phyloP scores from a whole-genome alignment of 2,329 filamentous ascomycete species.

The Trichoderma guizhouense region DNA sequence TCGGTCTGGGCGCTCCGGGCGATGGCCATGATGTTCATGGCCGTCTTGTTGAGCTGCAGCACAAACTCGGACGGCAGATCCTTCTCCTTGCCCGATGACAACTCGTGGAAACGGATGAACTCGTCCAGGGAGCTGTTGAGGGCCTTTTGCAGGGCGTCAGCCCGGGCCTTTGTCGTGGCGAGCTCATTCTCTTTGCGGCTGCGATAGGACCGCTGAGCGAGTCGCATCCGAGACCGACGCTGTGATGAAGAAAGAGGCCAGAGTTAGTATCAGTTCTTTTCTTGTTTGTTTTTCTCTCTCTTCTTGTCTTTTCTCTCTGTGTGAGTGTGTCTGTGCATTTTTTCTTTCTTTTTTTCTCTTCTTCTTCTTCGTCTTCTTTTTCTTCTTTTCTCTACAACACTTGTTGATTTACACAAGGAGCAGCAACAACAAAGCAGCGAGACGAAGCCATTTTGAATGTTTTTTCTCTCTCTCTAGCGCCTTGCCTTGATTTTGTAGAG shows the following conservation, averaged over 20 bases:
- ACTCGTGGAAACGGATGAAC: conserved; percentile 9
- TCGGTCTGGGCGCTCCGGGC: neutral
- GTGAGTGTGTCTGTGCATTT: neutral
- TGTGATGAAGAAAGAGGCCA: neutral
- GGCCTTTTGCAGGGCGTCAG: neutral
- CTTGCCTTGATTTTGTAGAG: neutral
- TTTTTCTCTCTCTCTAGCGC: neutral
- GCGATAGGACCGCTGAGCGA: conserved; percentile 17
- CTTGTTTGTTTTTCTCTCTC: neutral
- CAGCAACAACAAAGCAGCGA: neutral
- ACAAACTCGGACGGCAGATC: conserved; percentile 6
- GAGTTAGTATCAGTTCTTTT: neutral
- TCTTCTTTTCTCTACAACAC: neutral
- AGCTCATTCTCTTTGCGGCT: conserved; percentile 15
- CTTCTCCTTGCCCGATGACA: neutral
- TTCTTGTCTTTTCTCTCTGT: neutral
- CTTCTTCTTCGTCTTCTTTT: no score
- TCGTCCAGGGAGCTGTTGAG: conserved; percentile 9
- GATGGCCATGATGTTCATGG: conserved; percentile 10
- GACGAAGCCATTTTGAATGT: neutral
- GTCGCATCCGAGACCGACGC: conserved; percentile 8
- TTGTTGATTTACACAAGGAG: neutral
- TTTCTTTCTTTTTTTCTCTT: neutral
- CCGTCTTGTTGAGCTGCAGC: conserved; percentile 13
- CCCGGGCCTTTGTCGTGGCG: neutral